Percentiles rank a stretch among this genome's conserved stretches.
These are phyloP conservation scores for Penicillium sumatraense DNA, from an alignment of 2,329 filamentous ascomycete genomes.

Conservation along the genomic window DNA sequence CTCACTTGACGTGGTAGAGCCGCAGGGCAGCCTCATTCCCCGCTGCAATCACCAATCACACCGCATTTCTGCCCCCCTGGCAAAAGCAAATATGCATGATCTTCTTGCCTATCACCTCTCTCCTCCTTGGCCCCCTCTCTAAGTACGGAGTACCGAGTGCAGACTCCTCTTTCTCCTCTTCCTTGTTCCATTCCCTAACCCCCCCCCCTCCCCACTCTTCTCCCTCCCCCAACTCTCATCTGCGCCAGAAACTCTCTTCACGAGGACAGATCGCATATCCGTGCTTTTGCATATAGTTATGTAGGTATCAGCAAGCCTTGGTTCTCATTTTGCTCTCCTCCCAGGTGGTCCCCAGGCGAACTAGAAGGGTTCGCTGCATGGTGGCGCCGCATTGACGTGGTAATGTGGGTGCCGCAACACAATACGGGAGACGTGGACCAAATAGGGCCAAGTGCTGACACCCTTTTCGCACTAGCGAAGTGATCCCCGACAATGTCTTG, in stretches of 20 bases:
- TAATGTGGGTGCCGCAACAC: constrained; percentile 6
- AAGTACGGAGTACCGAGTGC: too few relatives aligned
- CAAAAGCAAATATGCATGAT: constrained; percentile 1
- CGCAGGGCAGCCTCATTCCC: constrained; percentile 25
- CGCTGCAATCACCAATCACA: constrained; percentile 6
- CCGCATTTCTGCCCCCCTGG: not conserved
- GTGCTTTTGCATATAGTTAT: too few relatives aligned
- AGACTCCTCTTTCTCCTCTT: too few relatives aligned
- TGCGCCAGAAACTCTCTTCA: not conserved
- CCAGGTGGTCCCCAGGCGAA: not conserved
- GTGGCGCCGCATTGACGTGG: constrained; percentile 19
- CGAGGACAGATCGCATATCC: not conserved
- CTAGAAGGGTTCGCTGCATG: constrained; percentile 8
- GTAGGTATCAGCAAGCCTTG: not conserved
- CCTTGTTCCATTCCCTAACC: too few relatives aligned
- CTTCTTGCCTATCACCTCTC: not conserved
- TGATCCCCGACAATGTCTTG: not conserved
- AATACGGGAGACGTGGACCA: constrained; percentile 14
- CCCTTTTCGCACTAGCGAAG: not conserved
- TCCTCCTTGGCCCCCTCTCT: not conserved
- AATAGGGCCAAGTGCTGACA: constrained; percentile 21
- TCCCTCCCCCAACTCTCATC: not conserved
- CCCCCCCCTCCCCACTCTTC: not conserved
- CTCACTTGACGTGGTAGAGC: constrained; percentile 22
- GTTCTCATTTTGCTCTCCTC: not conserved